Percentiles rank a stretch among this genome's conserved stretches.
Conservation (phyloP, 768 basidiomycete genomes). For the Pleurotus tuber-regium region DNA sequence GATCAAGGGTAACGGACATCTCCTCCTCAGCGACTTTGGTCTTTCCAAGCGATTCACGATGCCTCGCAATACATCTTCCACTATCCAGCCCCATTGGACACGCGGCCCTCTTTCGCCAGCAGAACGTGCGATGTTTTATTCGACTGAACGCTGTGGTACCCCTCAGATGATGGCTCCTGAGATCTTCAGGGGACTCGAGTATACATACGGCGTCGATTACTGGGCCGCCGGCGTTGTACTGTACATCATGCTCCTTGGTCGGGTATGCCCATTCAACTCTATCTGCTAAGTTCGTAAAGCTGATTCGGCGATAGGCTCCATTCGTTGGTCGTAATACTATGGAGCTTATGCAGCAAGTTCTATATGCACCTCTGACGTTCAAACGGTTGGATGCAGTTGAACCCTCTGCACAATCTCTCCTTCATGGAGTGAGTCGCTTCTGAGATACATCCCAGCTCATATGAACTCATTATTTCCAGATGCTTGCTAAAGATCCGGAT, state of each 20-base stretch:
- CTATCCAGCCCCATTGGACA: background rate
- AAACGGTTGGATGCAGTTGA: too few relatives aligned
- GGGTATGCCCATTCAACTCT: too few relatives aligned
- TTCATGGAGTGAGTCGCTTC: constrained; percentile 18
- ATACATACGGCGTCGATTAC: constrained; percentile 48
- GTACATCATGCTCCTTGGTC: constrained; percentile 67
- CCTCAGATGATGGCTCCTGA: constrained; percentile 33
- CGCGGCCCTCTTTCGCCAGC: background rate
- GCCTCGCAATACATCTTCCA: background rate
- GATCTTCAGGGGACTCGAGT: constrained; percentile 20
- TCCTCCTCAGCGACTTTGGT: constrained; percentile 11
- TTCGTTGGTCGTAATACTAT: constrained; percentile 13
- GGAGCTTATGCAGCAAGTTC: constrained; percentile 18
- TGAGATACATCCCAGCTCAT: background rate
- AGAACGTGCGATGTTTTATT: constrained; percentile 16
- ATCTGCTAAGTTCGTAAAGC: background rate
- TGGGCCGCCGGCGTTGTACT: constrained; percentile 81
- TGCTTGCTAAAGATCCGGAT: constrained; percentile 26
- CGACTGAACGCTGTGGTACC: constrained; percentile 25
- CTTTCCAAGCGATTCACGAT: constrained; percentile 1
- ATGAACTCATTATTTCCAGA: constrained; percentile 13
- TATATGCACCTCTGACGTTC: constrained; percentile 22
- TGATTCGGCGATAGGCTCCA: constrained; percentile 19
- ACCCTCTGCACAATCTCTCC: constrained; percentile 23
- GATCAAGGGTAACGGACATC: background rate